Percentiles rank a stretch among this genome's conserved stretches.
Conservation (phyloP, 352 stramenopile species). For the Pythium scleroteichum region DNA sequence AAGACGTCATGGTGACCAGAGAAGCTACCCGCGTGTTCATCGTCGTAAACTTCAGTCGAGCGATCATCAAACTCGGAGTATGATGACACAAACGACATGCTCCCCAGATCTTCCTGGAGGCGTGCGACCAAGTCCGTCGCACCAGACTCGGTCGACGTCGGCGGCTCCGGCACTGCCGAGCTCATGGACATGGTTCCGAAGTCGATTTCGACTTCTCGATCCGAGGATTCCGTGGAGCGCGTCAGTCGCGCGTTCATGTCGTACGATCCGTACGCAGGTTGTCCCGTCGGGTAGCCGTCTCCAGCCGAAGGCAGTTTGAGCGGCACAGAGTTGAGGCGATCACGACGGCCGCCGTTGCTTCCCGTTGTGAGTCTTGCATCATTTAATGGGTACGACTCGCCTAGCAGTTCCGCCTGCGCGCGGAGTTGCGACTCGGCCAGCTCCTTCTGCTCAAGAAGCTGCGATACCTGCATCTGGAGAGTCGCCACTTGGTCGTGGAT, state of each 20-base stretch:
- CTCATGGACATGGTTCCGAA: constrained; percentile 19
- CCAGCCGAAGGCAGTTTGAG: constrained; percentile 41
- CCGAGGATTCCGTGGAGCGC: constrained; percentile 22
- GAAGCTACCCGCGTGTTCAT: constrained; percentile 9
- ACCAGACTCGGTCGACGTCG: constrained; percentile 20
- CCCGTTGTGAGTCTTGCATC: not conserved
- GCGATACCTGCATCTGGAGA: constrained; percentile 83
- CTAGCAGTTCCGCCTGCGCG: constrained; percentile 65
- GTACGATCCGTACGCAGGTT: constrained; percentile 6
- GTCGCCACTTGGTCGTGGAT: constrained; percentile 81
- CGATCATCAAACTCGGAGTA: constrained; percentile 40
- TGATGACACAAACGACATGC: constrained; percentile 38
- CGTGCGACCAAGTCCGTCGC: constrained; percentile 16
- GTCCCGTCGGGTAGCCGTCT: not conserved
- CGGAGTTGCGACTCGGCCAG: constrained; percentile 75
- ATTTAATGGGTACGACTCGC: constrained; percentile 19
- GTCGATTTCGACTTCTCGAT: constrained; percentile 29
- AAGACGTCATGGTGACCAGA: constrained; percentile 11
- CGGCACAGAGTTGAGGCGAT: constrained; percentile 64
- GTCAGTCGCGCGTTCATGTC: constrained; percentile 18
- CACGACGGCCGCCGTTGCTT: constrained; percentile 24
- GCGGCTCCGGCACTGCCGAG: constrained; percentile 24
- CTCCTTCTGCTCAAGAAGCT: constrained; percentile 87
- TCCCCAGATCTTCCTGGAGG: constrained; percentile 30
- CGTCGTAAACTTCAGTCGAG: constrained; percentile 24